A percentile compares a stretch with the other conserved stretches of the same genome.
These are phyloP conservation scores for Tetrahymena malaccensis DNA, from an alignment of 73 alveolate species.

Conservation along the genomic window DNA sequence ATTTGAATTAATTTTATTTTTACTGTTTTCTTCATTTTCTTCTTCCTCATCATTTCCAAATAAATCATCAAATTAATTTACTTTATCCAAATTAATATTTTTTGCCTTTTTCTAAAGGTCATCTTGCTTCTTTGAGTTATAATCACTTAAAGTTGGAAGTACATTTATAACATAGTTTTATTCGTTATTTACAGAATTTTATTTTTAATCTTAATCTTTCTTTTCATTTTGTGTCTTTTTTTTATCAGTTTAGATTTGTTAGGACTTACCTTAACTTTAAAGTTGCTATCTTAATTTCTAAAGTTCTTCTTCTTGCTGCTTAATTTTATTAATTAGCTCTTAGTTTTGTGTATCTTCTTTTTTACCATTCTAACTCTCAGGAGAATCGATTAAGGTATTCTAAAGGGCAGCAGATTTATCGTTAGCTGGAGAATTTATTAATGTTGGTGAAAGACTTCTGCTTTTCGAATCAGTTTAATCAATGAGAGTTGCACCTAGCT, in stretches of 20 bases:
- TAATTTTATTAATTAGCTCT: background rate
- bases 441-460: background rate
- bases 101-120: background rate
- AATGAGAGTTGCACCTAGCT: background rate
- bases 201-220: background rate
- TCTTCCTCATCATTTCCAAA: background rate
- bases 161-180: background rate
- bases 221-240: background rate
- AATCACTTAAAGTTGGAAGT: background rate
- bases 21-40: background rate
- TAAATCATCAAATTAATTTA: background rate
- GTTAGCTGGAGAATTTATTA: background rate
- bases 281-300: background rate
- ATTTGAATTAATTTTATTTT: background rate
- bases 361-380: background rate
- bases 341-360: background rate
- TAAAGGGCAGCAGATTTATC: background rate
- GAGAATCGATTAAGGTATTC: background rate
- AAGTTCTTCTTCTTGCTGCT: background rate
- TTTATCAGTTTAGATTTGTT: background rate
- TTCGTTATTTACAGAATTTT: background rate
- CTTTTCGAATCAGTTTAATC: background rate
- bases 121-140: background rate
- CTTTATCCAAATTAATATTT: background rate
- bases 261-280: background rate